Evolutionary conservation across 176 grass and related monocot species (phyloP).

Genomic region (Rhynchospora pubera): DNA sequence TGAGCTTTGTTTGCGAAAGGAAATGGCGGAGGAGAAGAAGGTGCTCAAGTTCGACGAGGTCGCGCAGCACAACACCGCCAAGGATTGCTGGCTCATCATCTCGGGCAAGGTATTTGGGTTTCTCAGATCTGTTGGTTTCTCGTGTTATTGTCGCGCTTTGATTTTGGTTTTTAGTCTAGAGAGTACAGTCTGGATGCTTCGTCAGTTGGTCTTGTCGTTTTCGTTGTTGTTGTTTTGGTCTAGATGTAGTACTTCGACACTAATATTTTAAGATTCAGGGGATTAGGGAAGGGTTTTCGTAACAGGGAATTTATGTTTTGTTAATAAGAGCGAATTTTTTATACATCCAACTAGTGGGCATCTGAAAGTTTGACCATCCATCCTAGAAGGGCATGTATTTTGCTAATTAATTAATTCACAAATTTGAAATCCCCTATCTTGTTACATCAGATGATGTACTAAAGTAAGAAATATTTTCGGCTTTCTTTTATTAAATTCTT

Average conservation of each 20-base stretch:
- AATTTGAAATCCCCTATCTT: neutral
- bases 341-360: neutral
- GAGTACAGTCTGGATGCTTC: neutral
- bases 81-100: slow-evolving; percentile 89
- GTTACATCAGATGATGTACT: neutral
- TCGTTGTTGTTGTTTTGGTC: neutral
- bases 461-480: neutral
- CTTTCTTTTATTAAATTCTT: neutral
- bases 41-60: slow-evolving; percentile 57
- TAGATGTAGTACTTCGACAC: neutral
- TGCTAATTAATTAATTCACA: neutral
- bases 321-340: neutral
- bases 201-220: neutral
- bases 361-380: neutral
- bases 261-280: neutral
- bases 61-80: slow-evolving; percentile 36
- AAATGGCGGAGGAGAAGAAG: slow-evolving; percentile 53
- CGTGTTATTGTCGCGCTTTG: neutral
- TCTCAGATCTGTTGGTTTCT: neutral
- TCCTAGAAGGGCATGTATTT: neutral
- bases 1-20: neutral
- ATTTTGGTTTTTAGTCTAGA: neutral
- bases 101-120: slow-evolving; percentile 42
- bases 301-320: neutral
- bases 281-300: neutral